Percentiles rank a stretch among this genome's conserved stretches.
These are phyloP conservation scores for Boletus bicolor DNA, from an alignment of 768 basidiomycete genomes.

Conservation along the genomic window DNA sequence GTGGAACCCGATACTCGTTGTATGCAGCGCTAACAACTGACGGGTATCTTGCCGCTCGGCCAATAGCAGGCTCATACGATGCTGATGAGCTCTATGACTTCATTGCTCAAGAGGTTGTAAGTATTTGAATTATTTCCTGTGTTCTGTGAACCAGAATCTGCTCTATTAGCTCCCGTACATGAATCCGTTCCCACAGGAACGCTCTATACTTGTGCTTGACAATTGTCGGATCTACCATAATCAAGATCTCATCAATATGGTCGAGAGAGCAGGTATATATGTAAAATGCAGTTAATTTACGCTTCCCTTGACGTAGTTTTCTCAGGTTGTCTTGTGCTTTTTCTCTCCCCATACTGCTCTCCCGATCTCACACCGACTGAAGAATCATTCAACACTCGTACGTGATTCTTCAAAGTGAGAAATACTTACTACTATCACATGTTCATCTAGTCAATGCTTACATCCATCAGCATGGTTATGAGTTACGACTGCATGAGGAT, in stretches of 20 bases:
- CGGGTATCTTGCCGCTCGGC: no score
- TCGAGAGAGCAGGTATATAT: neutral
- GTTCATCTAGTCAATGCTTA: neutral
- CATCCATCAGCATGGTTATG: neutral
- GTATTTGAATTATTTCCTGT: neutral
- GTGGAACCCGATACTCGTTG: no score
- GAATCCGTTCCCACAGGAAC: constrained; percentile 26
- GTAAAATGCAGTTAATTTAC: no score
- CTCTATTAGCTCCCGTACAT: constrained; percentile 22
- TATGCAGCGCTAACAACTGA: no score
- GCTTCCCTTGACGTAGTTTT: neutral
- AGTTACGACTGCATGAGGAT: neutral
- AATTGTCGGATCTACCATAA: constrained; percentile 31
- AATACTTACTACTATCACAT: neutral
- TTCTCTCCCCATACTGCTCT: neutral
- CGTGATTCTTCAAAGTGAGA: neutral
- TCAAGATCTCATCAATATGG: constrained; percentile 9
- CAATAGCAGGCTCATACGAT: no score
- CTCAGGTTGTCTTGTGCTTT: neutral
- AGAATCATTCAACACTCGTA: neutral
- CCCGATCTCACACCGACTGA: neutral
- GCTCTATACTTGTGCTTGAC: constrained; percentile 30
- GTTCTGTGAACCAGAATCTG: neutral
- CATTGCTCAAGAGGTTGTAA: neutral
- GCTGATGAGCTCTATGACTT: no score